phyloP scores from a whole-genome alignment of 192 early-diverging fungal genomes.

The Thamnidium elegans region DNA sequence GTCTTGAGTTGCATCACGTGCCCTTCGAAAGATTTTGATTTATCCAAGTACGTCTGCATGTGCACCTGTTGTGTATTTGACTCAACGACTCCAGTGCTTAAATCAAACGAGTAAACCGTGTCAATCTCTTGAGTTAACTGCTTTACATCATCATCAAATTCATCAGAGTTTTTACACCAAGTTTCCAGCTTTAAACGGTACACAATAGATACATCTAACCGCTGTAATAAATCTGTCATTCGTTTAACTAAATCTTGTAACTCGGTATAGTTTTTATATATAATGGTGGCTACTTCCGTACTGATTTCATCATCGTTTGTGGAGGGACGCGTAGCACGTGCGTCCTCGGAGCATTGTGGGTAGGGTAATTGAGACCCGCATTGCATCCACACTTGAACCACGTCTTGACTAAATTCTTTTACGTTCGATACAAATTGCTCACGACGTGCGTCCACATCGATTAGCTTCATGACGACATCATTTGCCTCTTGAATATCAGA shows the following conservation, averaged over 20 bases:
- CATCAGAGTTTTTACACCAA: no score
- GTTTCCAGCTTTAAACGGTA: background rate
- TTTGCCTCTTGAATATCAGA: constrained; percentile 5
- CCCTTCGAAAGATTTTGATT: no score
- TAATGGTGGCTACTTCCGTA: constrained; percentile 12
- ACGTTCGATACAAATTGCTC: constrained; percentile 3
- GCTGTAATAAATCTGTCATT: constrained; percentile 11
- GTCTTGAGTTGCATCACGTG: no score
- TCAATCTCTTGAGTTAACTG: no score
- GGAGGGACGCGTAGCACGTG: constrained; percentile 17
- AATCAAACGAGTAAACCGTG: no score
- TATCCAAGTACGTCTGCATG: no score
- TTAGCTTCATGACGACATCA: background rate
- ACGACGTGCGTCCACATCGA: background rate
- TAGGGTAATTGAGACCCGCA: constrained; percentile 18
- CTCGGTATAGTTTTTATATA: constrained; percentile 7
- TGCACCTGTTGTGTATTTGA: no score
- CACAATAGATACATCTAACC: background rate
- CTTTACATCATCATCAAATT: no score
- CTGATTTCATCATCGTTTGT: constrained; percentile 23
- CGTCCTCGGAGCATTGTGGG: constrained; percentile 23
- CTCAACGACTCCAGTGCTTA: no score
- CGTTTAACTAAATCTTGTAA: constrained; percentile 10
- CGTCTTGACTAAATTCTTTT: background rate
- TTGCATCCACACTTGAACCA: constrained; percentile 18